Percentiles rank a stretch among this genome's conserved stretches.
These are phyloP conservation scores for Melanogaster broomeanus DNA, from an alignment of 768 basidiomycete genomes.

Conservation along the genomic window DNA sequence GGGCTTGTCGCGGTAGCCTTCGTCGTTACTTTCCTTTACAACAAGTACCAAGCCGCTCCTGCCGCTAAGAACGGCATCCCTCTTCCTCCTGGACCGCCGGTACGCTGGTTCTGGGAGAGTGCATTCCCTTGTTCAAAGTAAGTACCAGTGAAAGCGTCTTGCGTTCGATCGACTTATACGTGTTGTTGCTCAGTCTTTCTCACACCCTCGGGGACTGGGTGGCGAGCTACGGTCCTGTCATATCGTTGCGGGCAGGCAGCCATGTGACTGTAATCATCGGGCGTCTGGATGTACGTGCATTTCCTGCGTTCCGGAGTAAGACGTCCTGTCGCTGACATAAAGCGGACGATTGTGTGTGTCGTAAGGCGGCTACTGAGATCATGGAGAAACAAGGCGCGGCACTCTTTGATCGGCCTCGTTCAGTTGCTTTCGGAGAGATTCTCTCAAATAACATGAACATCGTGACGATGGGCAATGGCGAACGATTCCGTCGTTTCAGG, in stretches of 20 bases:
- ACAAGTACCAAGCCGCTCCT: background rate
- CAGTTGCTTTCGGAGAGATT: too few species aligned
- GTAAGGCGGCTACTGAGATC: constrained; percentile 53
- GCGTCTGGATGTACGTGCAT: too few species aligned
- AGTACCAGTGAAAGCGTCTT: background rate
- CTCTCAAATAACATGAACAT: constrained; percentile 57
- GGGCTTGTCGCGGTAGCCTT: background rate
- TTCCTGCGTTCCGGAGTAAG: too few species aligned
- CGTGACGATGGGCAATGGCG: constrained; percentile 48
- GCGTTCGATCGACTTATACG: too few species aligned
- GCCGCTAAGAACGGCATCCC: constrained; percentile 3
- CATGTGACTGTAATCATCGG: too few species aligned
- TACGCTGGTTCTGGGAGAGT: constrained; percentile 16
- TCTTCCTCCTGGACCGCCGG: too few species aligned
- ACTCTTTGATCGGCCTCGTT: constrained; percentile 55
- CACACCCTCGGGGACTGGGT: too few species aligned
- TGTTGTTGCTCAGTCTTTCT: too few species aligned
- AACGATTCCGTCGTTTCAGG: too few species aligned
- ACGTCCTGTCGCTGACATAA: too few species aligned
- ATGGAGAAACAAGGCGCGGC: constrained; percentile 60
- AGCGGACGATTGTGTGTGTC: constrained; percentile 28
- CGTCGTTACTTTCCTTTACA: background rate
- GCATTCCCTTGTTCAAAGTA: constrained; percentile 5
- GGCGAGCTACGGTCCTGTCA: too few species aligned
- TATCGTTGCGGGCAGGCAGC: too few species aligned